These are phyloP conservation scores for Fusarium chlamydosporum DNA, from an alignment of 2,329 filamentous ascomycete species.

Conservation along the genomic window DNA sequence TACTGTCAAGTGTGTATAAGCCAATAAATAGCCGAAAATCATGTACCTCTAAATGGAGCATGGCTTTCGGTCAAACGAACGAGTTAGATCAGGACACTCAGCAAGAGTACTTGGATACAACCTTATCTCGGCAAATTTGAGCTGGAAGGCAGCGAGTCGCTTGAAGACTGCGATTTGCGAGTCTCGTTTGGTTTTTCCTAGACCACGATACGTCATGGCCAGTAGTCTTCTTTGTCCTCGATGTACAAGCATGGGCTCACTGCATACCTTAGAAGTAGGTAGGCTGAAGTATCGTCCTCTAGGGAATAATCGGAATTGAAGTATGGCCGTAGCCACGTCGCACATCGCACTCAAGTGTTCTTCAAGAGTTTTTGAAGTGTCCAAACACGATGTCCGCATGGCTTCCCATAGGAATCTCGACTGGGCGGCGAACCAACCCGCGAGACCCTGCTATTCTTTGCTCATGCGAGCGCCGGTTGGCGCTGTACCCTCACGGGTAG, in stretches of 20 bases:
- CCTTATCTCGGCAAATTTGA: neutral
- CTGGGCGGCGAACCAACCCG: neutral
- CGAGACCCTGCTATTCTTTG: constrained; percentile 79
- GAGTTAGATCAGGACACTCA: constrained; percentile 18
- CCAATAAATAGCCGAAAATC: constrained; percentile 13
- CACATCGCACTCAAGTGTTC: constrained; percentile 91
- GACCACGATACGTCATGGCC: neutral
- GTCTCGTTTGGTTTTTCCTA: constrained; percentile 18
- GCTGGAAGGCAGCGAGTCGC: neutral
- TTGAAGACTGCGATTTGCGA: constrained; percentile 9
- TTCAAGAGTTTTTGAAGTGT: constrained; percentile 66
- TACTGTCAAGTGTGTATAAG: neutral
- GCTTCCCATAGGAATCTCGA: constrained; percentile 79
- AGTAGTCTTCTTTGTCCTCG: constrained; percentile 21
- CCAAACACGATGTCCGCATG: constrained; percentile 87
- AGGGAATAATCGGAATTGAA: constrained; percentile 90
- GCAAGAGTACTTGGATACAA: neutral
- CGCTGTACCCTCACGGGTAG: constrained; percentile 87
- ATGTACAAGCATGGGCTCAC: neutral
- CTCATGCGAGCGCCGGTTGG: constrained; percentile 81
- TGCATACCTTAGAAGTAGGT: constrained; percentile 20
- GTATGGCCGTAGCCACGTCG: constrained; percentile 70
- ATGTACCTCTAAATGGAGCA: constrained; percentile 1
- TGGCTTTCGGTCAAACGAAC: constrained; percentile 33
- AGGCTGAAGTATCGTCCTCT: constrained; percentile 70